Conservation (phyloP, 108 stramenopile species). For the Discostella pseudostelligera region DNA sequence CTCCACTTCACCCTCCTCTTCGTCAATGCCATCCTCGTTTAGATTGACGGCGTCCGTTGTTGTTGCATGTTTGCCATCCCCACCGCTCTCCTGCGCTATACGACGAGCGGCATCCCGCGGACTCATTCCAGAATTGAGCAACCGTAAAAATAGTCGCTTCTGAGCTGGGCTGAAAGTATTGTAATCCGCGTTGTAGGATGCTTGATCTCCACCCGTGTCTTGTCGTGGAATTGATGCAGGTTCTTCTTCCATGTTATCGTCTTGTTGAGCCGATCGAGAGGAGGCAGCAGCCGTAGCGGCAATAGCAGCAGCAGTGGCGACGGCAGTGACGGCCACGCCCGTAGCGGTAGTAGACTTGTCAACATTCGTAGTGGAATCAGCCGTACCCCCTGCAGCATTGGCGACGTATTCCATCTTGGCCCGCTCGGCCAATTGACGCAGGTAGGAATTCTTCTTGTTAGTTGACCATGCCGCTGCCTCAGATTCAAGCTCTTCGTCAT, state of each 20-base stretch:
- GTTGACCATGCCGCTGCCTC: slow-evolving; percentile 36
- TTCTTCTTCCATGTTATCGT: not conserved
- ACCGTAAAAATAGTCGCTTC: slow-evolving; percentile 73
- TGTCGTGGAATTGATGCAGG: not conserved
- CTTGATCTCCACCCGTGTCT: not conserved
- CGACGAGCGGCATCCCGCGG: slow-evolving; percentile 39
- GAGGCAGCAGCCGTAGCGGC: not conserved
- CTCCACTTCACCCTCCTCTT: slow-evolving; percentile 46
- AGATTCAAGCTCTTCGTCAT: slow-evolving; percentile 39
- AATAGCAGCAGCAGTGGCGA: not conserved
- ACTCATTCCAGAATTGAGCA: slow-evolving; percentile 65
- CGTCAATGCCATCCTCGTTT: slow-evolving; percentile 22
- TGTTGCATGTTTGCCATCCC: not conserved
- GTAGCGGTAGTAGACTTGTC: too few relatives aligned
- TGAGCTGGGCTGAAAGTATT: slow-evolving; percentile 58
- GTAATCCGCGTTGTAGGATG: slow-evolving; percentile 49
- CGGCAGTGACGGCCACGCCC: too few relatives aligned
- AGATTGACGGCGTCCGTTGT: not conserved
- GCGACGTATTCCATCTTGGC: slow-evolving; percentile 56
- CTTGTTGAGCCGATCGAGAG: not conserved
- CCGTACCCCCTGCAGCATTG: too few relatives aligned
- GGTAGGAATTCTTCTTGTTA: slow-evolving; percentile 46
- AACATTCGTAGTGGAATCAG: too few relatives aligned
- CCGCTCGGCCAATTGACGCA: slow-evolving; percentile 52
- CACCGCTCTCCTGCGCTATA: slow-evolving; percentile 23